Base-by-base conservation (phyloP, 140 eudicot genomes). In the Ambrosia hybrid region DNA sequence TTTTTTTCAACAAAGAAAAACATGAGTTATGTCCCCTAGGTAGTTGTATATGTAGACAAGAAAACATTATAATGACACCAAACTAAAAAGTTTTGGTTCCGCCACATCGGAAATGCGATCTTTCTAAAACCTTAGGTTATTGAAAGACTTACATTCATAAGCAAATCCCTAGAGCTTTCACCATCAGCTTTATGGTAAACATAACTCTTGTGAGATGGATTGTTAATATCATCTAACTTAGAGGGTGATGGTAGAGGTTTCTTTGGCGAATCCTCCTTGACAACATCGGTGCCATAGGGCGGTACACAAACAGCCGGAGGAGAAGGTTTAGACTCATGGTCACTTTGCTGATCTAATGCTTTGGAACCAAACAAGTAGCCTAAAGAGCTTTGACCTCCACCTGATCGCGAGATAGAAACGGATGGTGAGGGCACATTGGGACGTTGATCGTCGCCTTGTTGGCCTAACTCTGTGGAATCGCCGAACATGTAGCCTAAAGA, bases 321-420 rank as follows among this genome's bases (percentile, higher is more conserved):
- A 9, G 84, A 67, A 21, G 1, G 48, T 65, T 74, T 53, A 51
- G 74, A 67, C 9, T 68, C 75, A 0, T 58, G 51, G 17, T 36
- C 36, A 37, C 68, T 45, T 71, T 76, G 70, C 26, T 75, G 66
- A 49, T 26, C 56, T 74, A 65, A 74, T 30, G 79, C 78, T 59
- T 57, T 78, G 46, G 86, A 63, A 51, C 89, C 88, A 73, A 85
- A 88, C 34, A 88, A 77, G 66, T 85, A 85, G 2, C 95, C 91
- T 66, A 88, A 76, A 9, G 95, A 88, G 33, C 91, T 88, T 51
- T 81, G 83, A 0, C 91, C 95, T 56, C 95, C 91, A 2, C 91
- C 91, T 21, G 26, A 21, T 21, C 26, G 26, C 51, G 45, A 79
- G 77, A 77, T 80, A 58, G 3, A 39, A 60, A 48, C 71, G 0